Evolutionary conservation across 257 asterid species (phyloP).

Genomic region (Apocynum venetum): DNA sequence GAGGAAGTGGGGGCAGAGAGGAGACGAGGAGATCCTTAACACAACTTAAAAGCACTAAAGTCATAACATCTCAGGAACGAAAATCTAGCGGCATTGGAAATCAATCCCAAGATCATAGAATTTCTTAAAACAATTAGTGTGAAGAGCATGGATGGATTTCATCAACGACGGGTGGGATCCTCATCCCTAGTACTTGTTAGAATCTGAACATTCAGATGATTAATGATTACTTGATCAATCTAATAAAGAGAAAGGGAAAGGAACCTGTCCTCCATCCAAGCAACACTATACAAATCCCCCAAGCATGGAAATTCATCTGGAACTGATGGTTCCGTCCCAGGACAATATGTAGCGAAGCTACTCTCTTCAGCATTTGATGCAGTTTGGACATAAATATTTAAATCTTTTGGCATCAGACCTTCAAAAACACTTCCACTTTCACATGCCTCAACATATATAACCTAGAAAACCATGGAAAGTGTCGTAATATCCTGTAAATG

Average conservation of each 20-base stretch:
- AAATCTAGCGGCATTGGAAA: not conserved
- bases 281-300: constrained; percentile 88
- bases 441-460: constrained; percentile 78
- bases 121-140: not conserved
- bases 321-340: constrained; percentile 65
- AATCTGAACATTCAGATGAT: not conserved
- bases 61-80: not conserved
- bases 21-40: not conserved
- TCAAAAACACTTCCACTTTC: constrained; percentile 90
- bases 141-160: not conserved
- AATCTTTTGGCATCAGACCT: constrained; percentile 75
- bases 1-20: not conserved
- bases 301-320: constrained; percentile 66
- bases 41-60: not conserved
- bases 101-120: not conserved
- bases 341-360: constrained; percentile 92
- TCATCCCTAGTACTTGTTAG: not conserved
- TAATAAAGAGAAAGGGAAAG: not conserved
- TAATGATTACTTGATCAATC: not conserved
- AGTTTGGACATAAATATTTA: constrained; percentile 73
- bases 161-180: no score
- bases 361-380: constrained; percentile 85
- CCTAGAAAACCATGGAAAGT: constrained; percentile 34
- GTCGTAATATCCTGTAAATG: not conserved
- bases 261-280: constrained; percentile 99